Evolutionary conservation across 1,139 yeast genomes (phyloP), one percentile per base, ranked within the genome.

Genomic region (Yamadazyma sp.): DNA sequence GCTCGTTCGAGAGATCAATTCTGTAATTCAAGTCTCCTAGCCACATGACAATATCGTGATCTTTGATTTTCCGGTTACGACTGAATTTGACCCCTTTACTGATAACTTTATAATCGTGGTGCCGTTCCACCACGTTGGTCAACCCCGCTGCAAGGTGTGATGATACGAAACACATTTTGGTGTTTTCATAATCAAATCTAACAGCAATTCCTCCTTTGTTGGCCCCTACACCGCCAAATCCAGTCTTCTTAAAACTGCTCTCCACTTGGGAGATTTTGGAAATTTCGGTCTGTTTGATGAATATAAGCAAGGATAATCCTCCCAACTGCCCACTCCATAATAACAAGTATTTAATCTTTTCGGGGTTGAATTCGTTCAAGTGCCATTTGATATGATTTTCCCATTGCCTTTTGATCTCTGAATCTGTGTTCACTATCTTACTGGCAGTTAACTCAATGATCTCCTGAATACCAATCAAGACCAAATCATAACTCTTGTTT

Each of bases 171-270:
- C 95, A 86, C 44, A 87, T 69, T 0, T 87, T 74, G 1, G 92
- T 78, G 39, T 81, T 82, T 9, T 88, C 88, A 48, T 85, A 77
- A 42, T 81, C 75, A 60, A 92, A 80, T 47, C 97, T 73, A 10
- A 89, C 85, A 0, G 95, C 91, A 38, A 88, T 83, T 1, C 92
- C 96, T 24, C 99, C 99, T 61, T 92, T 92, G 56, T 92, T 92
- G 14, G 98, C 98, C 31, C 96, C 85, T 56, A 88, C 79, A 12
- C 98, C 98, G 15, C 96, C 96, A 38, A 92, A 69, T 0, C 99
- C 99, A 0, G 98, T 94, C 54, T 92, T 92, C 52, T 89, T 92
- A 25, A 81, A 76, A 16, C 87, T 73, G 28, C 95, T 88, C 57
- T 83, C 87, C 6, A 87, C 83, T 47, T 79, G 75, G 22, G 83